Evolutionary conservation across 768 basidiomycete genomes (phyloP).

Genomic region (Mycena amicta): DNA sequence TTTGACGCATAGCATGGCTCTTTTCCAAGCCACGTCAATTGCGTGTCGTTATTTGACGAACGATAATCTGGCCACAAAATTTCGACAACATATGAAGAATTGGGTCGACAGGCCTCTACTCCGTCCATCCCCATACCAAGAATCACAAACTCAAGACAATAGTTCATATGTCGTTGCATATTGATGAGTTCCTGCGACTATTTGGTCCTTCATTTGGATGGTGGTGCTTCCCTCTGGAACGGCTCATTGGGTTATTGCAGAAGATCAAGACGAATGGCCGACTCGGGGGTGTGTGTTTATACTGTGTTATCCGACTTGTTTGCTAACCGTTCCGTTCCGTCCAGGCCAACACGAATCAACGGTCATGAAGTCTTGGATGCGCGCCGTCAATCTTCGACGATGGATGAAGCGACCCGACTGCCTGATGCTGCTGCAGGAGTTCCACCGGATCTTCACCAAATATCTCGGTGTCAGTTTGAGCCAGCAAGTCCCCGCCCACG

Average conservation of each 20-base stretch:
- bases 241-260: conserved; percentile 39
- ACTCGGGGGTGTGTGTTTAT: conserved; percentile 21
- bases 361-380: conserved; percentile 12
- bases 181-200: conserved; percentile 35
- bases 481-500: background rate
- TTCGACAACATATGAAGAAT: conserved; percentile 7
- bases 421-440: conserved; percentile 10
- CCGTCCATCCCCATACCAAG: conserved; percentile 25
- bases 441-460: conserved; percentile 9
- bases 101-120: conserved; percentile 28
- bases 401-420: conserved; percentile 26
- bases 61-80: conserved; percentile 5
- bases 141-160: conserved; percentile 12
- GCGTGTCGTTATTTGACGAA: conserved; percentile 19
- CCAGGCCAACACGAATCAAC: conserved; percentile 13
- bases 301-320: background rate
- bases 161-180: conserved; percentile 33
- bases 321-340: background rate
- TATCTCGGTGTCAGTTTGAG: conserved; percentile 5
- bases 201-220: conserved; percentile 40
- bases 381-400: conserved; percentile 11
- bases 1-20: conserved; percentile 29
- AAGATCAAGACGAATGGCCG: conserved; percentile 34
- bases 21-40: conserved; percentile 29
- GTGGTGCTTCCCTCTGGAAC: conserved; percentile 45